Conservation (phyloP, 768 basidiomycete genomes). For the Amanita thiersii region DNA sequence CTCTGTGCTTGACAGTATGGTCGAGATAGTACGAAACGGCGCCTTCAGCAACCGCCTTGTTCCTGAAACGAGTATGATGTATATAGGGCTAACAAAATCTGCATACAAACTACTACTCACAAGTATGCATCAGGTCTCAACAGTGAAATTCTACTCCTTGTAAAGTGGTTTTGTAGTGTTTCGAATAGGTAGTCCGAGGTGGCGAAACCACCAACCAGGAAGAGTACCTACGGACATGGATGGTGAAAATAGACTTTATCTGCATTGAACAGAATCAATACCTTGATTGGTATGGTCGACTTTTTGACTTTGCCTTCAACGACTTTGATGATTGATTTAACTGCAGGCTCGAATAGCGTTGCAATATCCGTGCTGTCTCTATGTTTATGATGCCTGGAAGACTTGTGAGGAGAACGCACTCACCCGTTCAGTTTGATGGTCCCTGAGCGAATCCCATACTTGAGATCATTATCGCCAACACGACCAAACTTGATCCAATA, state of each 20-base stretch:
- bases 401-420: neutral
- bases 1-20: conserved; percentile 9
- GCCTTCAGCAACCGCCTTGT: too few species aligned
- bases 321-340: conserved; percentile 25
- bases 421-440: conserved; percentile 30
- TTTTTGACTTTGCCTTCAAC: conserved; percentile 14
- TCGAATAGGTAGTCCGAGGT: too few species aligned
- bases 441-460: conserved; percentile 30
- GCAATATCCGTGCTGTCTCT: conserved; percentile 23
- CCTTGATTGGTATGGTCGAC: neutral
- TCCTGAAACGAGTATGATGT: conserved; percentile 5
- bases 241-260: conserved; percentile 27
- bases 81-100: neutral
- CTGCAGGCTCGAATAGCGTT: conserved; percentile 28
- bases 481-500: conserved; percentile 40
- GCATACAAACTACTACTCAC: conserved; percentile 18
- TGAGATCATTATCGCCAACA: conserved; percentile 28
- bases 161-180: conserved; percentile 23
- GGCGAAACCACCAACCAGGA: too few species aligned
- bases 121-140: conserved; percentile 33
- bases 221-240: conserved; percentile 37
- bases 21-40: conserved; percentile 14
- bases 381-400: neutral
- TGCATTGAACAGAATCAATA: too few species aligned
- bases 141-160: conserved; percentile 19